Base-by-base conservation (phyloP, 192 early-diverging fungal genomes). In the Podila horticola region DNA sequence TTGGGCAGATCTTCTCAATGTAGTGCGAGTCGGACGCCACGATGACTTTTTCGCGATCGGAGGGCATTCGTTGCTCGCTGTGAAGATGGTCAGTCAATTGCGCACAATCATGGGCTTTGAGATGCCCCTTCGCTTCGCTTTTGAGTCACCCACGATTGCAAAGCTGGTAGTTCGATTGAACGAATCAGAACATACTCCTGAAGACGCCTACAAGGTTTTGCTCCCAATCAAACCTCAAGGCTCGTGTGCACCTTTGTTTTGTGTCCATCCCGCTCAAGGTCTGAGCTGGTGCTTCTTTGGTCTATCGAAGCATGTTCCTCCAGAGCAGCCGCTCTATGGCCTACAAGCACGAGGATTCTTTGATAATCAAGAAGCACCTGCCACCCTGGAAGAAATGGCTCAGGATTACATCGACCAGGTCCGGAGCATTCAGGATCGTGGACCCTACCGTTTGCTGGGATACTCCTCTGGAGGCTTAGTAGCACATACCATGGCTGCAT, bases 301-400 rank as follows among this genome's bases (percentile, higher is more conserved):
- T 52, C 52, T 75, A 4, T 20, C 66, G 1, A 67, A 60, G 38
- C 20, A 62, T 26, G 19, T 82, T 33, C 48, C 58, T 48, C 62
- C 60, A 1, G 72, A 82, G 2, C 71, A 82, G 33, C 71, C 64
- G 9, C 6, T 72, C 26, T 72, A 82, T 62, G 72, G 79, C 29
- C 15, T 71, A 11, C 74, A 75, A 26, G 74, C 74, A 20, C 67
- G 67, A 33, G 74, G 74, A 41, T 64, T 75, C 12, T 26, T 24
- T 71, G 70, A 26, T 19, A 64, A 10, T 55, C 28, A 28, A 30
- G 49, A 17, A 19, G 22, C 11, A 30, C 15, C 70, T 7, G 10
- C 62, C 6, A 49, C 70, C 29, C 4, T 64, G 4, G 50, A 71
- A 11, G 70, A 71, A n/a, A 71, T 71, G 62, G 52, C 59, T 19